Conservation (phyloP, 495 filamentous ascomycete species). For the Neohortaea acidophila region DNA sequence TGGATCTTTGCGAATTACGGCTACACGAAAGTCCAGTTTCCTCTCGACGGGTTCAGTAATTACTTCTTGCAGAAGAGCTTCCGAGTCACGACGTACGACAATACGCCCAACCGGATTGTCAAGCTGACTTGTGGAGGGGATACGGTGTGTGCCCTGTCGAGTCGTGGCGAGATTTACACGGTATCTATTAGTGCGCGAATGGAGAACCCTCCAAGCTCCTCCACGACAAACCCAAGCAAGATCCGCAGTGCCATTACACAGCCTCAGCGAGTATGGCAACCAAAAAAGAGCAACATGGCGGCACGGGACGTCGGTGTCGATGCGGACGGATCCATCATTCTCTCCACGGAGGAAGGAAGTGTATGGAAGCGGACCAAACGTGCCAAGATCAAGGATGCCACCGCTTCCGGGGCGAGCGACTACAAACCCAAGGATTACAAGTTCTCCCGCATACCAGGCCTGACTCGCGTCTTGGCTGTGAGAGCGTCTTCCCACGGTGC, state of each 20-base stretch:
- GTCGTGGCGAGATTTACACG: constrained; percentile 71
- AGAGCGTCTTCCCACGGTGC: constrained; percentile 76
- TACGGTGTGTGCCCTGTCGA: constrained; percentile 74
- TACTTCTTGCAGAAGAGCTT: constrained; percentile 50
- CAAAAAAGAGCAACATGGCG: constrained; percentile 67
- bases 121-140: constrained; percentile 75
- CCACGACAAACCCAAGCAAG: constrained; percentile 80
- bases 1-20: constrained; percentile 90
- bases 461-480: constrained; percentile 70
- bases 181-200: constrained; percentile 51
- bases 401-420: constrained; percentile 33
- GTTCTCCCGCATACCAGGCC: constrained; percentile 71
- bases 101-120: constrained; percentile 44
- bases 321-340: constrained; percentile 86
- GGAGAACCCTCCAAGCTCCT: constrained; percentile 44
- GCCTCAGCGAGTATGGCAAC: constrained; percentile 67
- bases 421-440: constrained; percentile 72
- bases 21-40: constrained; percentile 71
- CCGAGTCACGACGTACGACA: constrained; percentile 52
- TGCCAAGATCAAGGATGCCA: constrained; percentile 59
- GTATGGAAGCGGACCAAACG: constrained; percentile 80
- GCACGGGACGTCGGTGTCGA: constrained; percentile 75
- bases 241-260: constrained; percentile 60
- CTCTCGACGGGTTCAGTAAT: constrained; percentile 53
- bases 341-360: constrained; percentile 79